Evolutionary conservation across 768 basidiomycete species (phyloP).

Genomic region (Filobasidium wieringae): DNA sequence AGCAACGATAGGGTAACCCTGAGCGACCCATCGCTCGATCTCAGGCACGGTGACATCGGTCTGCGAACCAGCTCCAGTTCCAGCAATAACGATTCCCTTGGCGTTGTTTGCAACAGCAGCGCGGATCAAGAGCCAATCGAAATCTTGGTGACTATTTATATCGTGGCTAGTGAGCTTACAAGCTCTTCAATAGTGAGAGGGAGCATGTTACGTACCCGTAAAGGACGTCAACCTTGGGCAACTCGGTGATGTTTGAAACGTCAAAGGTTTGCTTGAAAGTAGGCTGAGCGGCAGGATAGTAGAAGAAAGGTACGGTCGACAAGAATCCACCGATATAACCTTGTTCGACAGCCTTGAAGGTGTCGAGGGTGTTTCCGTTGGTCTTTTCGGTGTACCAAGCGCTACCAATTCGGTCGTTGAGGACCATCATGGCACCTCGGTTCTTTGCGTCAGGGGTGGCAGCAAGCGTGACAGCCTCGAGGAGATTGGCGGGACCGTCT

Average conservation of each 20-base stretch:
- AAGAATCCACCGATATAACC: conserved; percentile 33
- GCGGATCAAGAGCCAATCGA: conserved; percentile 10
- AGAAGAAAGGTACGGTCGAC: conserved; percentile 22
- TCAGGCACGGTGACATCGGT: conserved; percentile 5
- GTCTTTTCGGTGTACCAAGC: conserved; percentile 33
- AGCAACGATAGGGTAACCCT: conserved; percentile 21
- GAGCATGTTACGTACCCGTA: conserved; percentile 7
- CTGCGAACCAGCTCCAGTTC: conserved; percentile 21
- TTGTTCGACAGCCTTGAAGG: conserved; percentile 34
- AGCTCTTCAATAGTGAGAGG: background rate
- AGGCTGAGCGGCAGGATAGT: conserved; percentile 22
- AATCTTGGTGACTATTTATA: conserved; percentile 2
- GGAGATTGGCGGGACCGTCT: conserved; percentile 30
- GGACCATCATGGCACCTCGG: conserved; percentile 30
- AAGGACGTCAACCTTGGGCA: conserved; percentile 25
- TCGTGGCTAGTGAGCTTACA: background rate
- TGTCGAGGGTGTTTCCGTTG: conserved; percentile 29
- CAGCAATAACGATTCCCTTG: conserved; percentile 25
- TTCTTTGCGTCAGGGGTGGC: conserved; percentile 14
- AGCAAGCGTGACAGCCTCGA: conserved; percentile 28
- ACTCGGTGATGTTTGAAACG: conserved; percentile 7
- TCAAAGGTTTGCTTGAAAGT: conserved; percentile 40
- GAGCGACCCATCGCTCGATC: conserved; percentile 8
- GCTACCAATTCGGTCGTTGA: conserved; percentile 36
- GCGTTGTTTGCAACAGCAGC: conserved; percentile 17